Conservation (phyloP, 371 early-diverging fungal species). For the Syncephalastrum racemosum region DNA sequence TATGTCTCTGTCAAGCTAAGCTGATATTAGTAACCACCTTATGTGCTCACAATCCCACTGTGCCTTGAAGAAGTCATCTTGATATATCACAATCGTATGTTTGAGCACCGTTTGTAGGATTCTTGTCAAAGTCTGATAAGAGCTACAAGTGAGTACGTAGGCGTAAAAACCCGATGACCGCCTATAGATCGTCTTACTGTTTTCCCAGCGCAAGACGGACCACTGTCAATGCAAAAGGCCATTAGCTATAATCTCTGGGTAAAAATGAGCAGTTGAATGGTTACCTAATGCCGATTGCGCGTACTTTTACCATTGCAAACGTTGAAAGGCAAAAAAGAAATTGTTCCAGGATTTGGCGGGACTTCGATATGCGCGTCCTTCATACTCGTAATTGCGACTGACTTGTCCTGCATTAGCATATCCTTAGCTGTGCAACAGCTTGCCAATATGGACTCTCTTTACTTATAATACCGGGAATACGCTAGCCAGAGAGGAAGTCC, state of each 20-base stretch:
- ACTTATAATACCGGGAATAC: too few relatives aligned
- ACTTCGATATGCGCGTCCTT: too few relatives aligned
- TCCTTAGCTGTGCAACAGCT: too few relatives aligned
- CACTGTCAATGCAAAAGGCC: constrained; percentile 20
- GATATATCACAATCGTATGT: constrained; percentile 67
- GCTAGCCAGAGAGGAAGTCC: too few relatives aligned
- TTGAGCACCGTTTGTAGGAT: constrained; percentile 60
- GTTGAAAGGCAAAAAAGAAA: too few relatives aligned
- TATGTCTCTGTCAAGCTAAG: constrained; percentile 60
- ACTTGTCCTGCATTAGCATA: too few relatives aligned
- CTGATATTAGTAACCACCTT: neutral
- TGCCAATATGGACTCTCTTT: too few relatives aligned
- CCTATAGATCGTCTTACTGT: constrained; percentile 36
- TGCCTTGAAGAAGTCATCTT: constrained; percentile 84
- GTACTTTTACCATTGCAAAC: too few relatives aligned
- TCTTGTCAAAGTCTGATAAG: constrained; percentile 59
- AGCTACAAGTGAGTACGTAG: neutral
- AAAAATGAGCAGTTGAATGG: neutral
- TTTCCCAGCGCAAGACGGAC: constrained; percentile 70
- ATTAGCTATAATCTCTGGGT: neutral
- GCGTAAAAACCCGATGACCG: neutral
- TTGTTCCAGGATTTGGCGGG: too few relatives aligned
- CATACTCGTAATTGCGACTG: too few relatives aligned
- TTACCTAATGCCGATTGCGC: constrained; percentile 30
- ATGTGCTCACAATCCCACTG: neutral